Evolutionary conservation across 2,329 filamentous ascomycete species (phyloP), one percentile per base, ranked within the genome.

Genomic region (Drechslerella dactyloides): DNA sequence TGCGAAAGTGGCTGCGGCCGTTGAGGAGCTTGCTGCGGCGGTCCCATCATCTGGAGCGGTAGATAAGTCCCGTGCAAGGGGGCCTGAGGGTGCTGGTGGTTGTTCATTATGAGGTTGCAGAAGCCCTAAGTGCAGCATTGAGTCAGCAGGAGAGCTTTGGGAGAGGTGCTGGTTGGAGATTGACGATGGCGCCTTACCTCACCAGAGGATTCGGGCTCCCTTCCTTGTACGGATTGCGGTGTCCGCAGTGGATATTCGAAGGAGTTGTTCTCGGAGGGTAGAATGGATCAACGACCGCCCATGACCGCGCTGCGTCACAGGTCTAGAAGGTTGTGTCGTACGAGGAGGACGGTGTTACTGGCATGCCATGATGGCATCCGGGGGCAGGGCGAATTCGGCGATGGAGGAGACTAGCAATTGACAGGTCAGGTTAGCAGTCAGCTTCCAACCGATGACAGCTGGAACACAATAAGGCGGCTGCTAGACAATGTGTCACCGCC

Each of bases 341-440:
- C 17, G 24, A 8, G 46, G n/a, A 24, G 6, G 35, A 11, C 17
- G 19, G 24, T 11, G 48, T 55, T 48, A 55, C 23, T 33, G 40
- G 48, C 17, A 60, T 37, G 33, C 30, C 35, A 46, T 30, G 24
- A 37, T 6, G 33, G 33, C 13, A 2, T 15, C 37, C 37, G 37
- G 37, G 37, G 15, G 5, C 37, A 42, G n/a, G n/a, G 37, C 37
- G n/a, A 17, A 6, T 37, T 37, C 33, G 33, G 33, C 27, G 27
- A 33, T 33, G 37, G 37, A 57, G 33, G 60, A 40, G 21, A 44
- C 56, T 40, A 44, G 23, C 7, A 56, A 61, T 27, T 30, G 59
- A 53, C 37, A 17, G 52, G 62, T 64, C 46, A 69, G 58, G 73
- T 69, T 24, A 64, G 74, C 60, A 64, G 66, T 46, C 48, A 13